phyloP scores from a whole-genome alignment of 2,329 filamentous ascomycete species.

The Colletotrichum zoysiae region DNA sequence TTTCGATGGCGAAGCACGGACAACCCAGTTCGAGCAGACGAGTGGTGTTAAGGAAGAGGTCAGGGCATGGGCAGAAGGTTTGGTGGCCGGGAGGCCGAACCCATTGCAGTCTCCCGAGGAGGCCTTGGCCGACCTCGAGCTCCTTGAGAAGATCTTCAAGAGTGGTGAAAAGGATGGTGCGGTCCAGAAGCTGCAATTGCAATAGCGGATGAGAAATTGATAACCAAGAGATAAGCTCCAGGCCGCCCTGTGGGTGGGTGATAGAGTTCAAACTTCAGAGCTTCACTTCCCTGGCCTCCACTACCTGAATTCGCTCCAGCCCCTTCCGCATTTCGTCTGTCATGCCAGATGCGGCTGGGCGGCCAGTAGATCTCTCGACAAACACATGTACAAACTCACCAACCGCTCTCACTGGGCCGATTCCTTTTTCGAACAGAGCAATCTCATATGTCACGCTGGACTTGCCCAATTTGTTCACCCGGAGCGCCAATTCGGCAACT shows the following conservation, averaged over 20 bases:
- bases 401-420: slow-evolving; percentile 82
- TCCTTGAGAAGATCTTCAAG: slow-evolving; percentile 65
- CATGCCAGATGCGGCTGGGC: slow-evolving; percentile 77
- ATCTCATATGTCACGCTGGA: slow-evolving; percentile 93
- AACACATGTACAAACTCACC: slow-evolving; percentile 91
- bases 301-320: slow-evolving; percentile 63
- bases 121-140: slow-evolving; percentile 71
- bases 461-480: slow-evolving; percentile 86
- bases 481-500: slow-evolving; percentile 82
- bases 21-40: slow-evolving; percentile 60
- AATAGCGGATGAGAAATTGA: slow-evolving; percentile 43
- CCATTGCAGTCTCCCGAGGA: slow-evolving; percentile 67
- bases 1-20: slow-evolving; percentile 50
- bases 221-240: slow-evolving; percentile 16
- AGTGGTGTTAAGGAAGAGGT: slow-evolving; percentile 71
- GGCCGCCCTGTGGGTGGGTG: slow-evolving; percentile 9
- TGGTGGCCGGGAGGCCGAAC: slow-evolving; percentile 62
- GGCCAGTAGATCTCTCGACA: slow-evolving; percentile 79
- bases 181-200: slow-evolving; percentile 55
- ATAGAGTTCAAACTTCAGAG: slow-evolving; percentile 39
- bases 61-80: slow-evolving; percentile 68
- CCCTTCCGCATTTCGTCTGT: slow-evolving; percentile 67
- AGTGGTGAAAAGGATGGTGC: slow-evolving; percentile 60
- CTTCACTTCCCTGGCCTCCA: slow-evolving; percentile 33
- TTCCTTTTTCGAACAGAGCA: slow-evolving; percentile 82